These are phyloP conservation scores for Streptanthus diversifolius DNA, from an alignment of 345 rosid genomes.

Conservation along the genomic window DNA sequence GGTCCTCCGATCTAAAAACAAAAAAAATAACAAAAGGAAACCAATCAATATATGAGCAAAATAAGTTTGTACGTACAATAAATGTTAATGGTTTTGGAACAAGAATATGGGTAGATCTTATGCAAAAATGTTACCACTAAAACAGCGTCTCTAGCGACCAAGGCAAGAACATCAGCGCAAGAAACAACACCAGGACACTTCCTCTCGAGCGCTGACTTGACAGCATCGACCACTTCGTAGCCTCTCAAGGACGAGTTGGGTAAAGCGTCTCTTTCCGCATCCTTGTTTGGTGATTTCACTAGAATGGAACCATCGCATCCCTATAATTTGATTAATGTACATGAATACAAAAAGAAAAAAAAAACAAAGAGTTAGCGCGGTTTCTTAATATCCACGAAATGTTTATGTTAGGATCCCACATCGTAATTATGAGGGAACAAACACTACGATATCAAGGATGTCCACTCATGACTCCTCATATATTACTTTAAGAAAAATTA, in stretches of 20 bases:
- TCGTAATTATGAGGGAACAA: background rate
- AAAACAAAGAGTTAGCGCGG: background rate
- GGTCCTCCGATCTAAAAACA: slow-evolving; percentile 42
- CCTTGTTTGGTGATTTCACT: slow-evolving; percentile 35
- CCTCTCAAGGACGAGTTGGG: slow-evolving; percentile 48
- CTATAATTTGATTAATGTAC: slow-evolving; percentile 17
- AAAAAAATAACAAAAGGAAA: background rate
- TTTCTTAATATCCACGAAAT: background rate
- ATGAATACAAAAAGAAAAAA: background rate
- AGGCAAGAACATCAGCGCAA: slow-evolving; percentile 63
- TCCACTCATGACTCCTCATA: background rate
- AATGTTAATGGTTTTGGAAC: background rate
- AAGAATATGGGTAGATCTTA: background rate
- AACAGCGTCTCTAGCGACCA: slow-evolving; percentile 63
- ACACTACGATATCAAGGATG: background rate
- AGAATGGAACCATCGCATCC: slow-evolving; percentile 61
- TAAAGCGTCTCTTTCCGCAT: slow-evolving; percentile 43
- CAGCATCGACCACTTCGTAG: slow-evolving; percentile 47
- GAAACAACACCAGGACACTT: slow-evolving; percentile 50
- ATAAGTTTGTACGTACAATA: background rate
- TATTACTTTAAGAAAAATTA: background rate
- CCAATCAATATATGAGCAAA: background rate
- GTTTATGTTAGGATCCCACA: background rate
- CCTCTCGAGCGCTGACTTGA: slow-evolving; percentile 38
- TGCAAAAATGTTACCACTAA: slow-evolving; percentile 20